A percentile compares a stretch with the other conserved stretches of the same genome.
These are phyloP conservation scores for Exutisphaerella laricina DNA, from an alignment of 2,329 filamentous ascomycete genomes.

Conservation along the genomic window DNA sequence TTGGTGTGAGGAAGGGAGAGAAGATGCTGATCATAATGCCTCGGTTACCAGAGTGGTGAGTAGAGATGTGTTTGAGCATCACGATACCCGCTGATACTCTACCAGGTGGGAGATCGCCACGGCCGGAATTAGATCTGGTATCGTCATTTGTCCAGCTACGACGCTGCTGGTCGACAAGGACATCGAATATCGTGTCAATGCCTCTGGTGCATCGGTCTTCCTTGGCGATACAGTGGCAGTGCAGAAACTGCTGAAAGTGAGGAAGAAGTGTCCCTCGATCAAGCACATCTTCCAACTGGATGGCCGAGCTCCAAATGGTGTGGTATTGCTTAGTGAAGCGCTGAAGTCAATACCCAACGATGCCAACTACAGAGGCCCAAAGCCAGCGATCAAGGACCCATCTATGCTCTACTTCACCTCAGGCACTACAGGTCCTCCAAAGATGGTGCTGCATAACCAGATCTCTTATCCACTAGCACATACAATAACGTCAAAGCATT, in stretches of 20 bases:
- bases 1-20: slow-evolving; percentile 33
- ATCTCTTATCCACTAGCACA: slow-evolving; percentile 39
- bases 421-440: slow-evolving; percentile 38
- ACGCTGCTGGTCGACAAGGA: slow-evolving; percentile 37
- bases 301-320: slow-evolving; percentile 20
- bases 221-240: slow-evolving; percentile 36
- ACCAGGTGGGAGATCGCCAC: slow-evolving; percentile 38
- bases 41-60: slow-evolving; percentile 33
- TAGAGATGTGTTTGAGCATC: too few species aligned
- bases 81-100: too few species aligned
- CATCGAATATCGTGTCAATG: slow-evolving; percentile 35
- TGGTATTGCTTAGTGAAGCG: slow-evolving; percentile 25
- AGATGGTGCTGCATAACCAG: slow-evolving; percentile 40
- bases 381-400: slow-evolving; percentile 29
- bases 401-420: slow-evolving; percentile 39
- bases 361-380: slow-evolving; percentile 22
- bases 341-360: slow-evolving; percentile 25
- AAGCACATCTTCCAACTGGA: slow-evolving; percentile 33
- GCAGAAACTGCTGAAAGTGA: slow-evolving; percentile 32
- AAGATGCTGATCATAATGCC: slow-evolving; percentile 36
- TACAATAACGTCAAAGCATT: slow-evolving; percentile 37
- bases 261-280: slow-evolving; percentile 31
- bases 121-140: slow-evolving; percentile 33
- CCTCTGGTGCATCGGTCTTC: slow-evolving; percentile 35
- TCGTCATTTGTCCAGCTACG: slow-evolving; percentile 38